Evolutionary conservation across 768 basidiomycete species (phyloP), one percentile per base, ranked within the genome.

Genomic region (Rhodotorula graminis): DNA sequence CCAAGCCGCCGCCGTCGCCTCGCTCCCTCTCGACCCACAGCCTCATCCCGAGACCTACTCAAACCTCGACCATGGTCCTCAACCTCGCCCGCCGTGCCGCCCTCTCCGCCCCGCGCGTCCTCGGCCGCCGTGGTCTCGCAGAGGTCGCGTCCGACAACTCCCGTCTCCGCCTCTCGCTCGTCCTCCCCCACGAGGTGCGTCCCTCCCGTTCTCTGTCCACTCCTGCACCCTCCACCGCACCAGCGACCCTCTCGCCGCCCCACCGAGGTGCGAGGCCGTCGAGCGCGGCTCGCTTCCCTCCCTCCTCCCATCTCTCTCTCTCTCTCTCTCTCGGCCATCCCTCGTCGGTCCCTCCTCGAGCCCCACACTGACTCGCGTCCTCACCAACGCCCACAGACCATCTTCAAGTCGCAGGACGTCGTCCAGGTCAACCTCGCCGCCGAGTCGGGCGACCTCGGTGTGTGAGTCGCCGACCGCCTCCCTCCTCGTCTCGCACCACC

Each of bases 361-460:
- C n/a, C n/a, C 15, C 27, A 10, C n/a, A 4, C 25, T 10, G 1
- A 18, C 27, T 23, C 23, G 37, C 29, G 23, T 59, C 50, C 73
- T 62, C 52, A 61, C 44, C 44, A 37, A 4, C 37, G 37, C 14
- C 42, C 58, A 44, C 79, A 99, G 95, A 85, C 93, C 66, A 88
- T 99, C 82, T 97, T 88, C 87, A 87, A 86, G 71, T 93, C 93
- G 33, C 82, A 87, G 78, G 94, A 94, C 82, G 95, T 97, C 70
- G 87, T 91, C 31, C 95, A 98, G 82, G 95, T 99, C 77, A 97
- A 97, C 84, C 84, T 97, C 78, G 84, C 93, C 49, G 96, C 93
- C 53, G 91, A 89, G 67, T 89, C 92, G 7, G 96, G 96, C 79
- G 94, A 97, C 83, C 97, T 98, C 93, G 96, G 96, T 85, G 91